Base-by-base conservation (phyloP, 306 rosid species). In the Vigna trinervia region DNA sequence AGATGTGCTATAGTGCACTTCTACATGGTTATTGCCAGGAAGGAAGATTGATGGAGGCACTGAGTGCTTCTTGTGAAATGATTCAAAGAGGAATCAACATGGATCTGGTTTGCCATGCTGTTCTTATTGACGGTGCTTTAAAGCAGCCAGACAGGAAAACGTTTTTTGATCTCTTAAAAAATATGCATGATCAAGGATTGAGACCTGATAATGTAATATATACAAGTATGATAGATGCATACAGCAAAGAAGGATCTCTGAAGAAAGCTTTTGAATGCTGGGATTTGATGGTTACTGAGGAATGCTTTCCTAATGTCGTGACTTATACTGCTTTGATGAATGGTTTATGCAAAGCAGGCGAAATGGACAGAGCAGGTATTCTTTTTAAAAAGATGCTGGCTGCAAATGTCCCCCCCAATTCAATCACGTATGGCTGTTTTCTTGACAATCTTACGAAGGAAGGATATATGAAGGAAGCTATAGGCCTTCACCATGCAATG, bases 91-190 rank as follows among this genome's bases (percentile, higher is more conserved):
- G 95, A 80, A 65, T 90, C 69, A 82, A 86, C 77, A 88, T 92
- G 95, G 98, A 95, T 85, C 82, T 92, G 71, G 90, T 92, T 73
- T 90, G 95, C 79, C 94, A 87, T 78, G 87, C 88, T n/a, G 81
- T 92, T 70, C 96, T 95, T 12, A 82, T 94, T 39, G 85, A 84
- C 52, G 93, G 93, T 77, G 80, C 96, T 73, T 57, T 90, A 66
- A 92, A 90, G 88, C 86, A 88, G 70, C 83, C 45, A 48, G 95
- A 86, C 79, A 80, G 51, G 11, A 80, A 74, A 87, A 81, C 43
- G 14, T 47, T 90, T 13, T 87, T 87, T 72, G 80, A 76, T 83
- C 90, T 94, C 83, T 45, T 90, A 22, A 89, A 86, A 63, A 85
- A 81, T 79, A 92, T 94, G 95, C 88, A 87, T 15, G 78, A 80